Conservation (phyloP, 768 basidiomycete genomes). For the Cystoderma amianthinum region DNA sequence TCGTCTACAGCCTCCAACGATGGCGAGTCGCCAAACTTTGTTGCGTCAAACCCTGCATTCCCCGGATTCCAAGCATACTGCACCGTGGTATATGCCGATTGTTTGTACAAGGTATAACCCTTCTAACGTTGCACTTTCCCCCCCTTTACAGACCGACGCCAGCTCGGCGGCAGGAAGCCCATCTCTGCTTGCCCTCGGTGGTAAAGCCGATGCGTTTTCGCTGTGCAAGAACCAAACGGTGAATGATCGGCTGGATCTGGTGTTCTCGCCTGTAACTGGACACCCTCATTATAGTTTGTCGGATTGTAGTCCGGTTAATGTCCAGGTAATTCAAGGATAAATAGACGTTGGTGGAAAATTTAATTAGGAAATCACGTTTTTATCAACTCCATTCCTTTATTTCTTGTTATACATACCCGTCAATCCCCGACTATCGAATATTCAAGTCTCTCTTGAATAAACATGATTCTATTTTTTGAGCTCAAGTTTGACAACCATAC, state of each 20-base stretch:
- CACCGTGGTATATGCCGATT: constrained; percentile 23
- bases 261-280: constrained; percentile 33
- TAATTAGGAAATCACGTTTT: too few relatives aligned
- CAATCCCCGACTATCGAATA: too few relatives aligned
- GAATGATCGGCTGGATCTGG: constrained; percentile 32
- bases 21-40: constrained; percentile 36
- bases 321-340: constrained; percentile 21
- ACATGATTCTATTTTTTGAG: too few relatives aligned
- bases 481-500: too few relatives aligned
- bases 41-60: constrained; percentile 36
- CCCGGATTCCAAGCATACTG: constrained; percentile 35
- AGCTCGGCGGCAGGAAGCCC: constrained; percentile 18
- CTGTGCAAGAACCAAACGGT: constrained; percentile 35
- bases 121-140: too few relatives aligned
- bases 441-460: too few relatives aligned
- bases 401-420: too few relatives aligned
- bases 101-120: too few relatives aligned
- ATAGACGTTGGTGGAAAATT: too few relatives aligned
- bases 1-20: constrained; percentile 26
- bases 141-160: constrained; percentile 15
- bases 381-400: too few relatives aligned
- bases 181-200: constrained; percentile 29
- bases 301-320: constrained; percentile 28
- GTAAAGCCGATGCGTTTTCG: constrained; percentile 30
- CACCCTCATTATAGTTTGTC: constrained; percentile 32